These are phyloP conservation scores for Ceratocystis eucalypticola DNA, from an alignment of 2,329 filamentous ascomycete genomes.

Conservation along the genomic window DNA sequence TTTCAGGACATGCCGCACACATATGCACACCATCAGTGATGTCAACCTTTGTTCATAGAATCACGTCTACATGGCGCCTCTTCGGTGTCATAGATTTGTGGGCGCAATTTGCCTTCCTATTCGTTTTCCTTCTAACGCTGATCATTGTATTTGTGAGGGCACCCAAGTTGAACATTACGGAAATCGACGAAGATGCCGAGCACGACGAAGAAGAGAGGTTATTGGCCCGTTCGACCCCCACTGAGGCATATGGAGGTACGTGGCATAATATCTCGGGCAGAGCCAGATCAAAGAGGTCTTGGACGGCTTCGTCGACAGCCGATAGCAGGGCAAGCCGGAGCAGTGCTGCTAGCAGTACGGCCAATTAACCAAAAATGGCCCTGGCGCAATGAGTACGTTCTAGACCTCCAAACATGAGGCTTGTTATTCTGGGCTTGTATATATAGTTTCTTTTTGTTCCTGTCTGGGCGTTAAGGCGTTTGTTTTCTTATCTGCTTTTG, in stretches of 20 bases:
- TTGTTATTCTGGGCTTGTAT: neutral
- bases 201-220: conserved; percentile 89
- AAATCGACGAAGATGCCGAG: conserved; percentile 78
- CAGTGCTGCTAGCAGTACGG: neutral
- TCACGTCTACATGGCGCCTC: conserved; percentile 88
- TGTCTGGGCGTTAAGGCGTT: neutral
- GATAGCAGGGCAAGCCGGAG: neutral
- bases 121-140: conserved; percentile 69
- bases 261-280: conserved; percentile 13
- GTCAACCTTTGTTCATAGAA: conserved; percentile 83
- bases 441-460: neutral
- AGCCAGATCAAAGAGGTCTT: conserved; percentile 10
- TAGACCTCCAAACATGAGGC: neutral
- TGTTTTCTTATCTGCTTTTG: neutral
- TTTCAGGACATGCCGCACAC: conserved; percentile 53
- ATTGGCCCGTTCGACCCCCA: conserved; percentile 75
- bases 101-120: conserved; percentile 87
- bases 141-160: conserved; percentile 66
- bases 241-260: conserved; percentile 19
- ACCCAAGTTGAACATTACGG: conserved; percentile 59
- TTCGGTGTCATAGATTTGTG: conserved; percentile 90
- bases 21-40: conserved; percentile 87
- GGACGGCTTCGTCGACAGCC: neutral
- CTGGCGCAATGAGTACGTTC: neutral
- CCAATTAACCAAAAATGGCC: neutral